Evolutionary conservation across 345 rosid genomes (phyloP).

Genomic region (Arabis hirsuta): DNA sequence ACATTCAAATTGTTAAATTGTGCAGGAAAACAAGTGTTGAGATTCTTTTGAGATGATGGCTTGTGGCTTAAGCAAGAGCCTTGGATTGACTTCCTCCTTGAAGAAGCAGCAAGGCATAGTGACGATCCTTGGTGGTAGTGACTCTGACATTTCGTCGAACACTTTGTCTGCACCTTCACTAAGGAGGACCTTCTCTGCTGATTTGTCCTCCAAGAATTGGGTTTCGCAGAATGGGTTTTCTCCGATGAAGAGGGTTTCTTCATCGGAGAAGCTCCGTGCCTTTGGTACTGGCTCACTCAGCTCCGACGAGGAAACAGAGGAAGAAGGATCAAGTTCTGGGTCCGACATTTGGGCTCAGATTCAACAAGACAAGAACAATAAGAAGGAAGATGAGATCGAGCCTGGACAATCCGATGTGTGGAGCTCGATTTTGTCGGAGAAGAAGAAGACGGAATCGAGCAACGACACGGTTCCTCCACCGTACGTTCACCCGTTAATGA

Average conservation of each 20-base stretch:
- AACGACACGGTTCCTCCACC: constrained; percentile 50
- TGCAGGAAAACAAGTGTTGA: constrained; percentile 41
- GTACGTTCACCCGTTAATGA: constrained; percentile 75
- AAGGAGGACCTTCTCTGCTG: constrained; percentile 79
- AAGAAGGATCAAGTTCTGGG: constrained; percentile 36
- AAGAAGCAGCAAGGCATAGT: constrained; percentile 74
- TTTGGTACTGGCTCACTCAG: constrained; percentile 45
- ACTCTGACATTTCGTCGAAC: constrained; percentile 36
- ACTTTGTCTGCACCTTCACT: constrained; percentile 57
- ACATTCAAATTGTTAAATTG: constrained; percentile 30
- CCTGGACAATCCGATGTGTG: constrained; percentile 56
- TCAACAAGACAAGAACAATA: constrained; percentile 47
- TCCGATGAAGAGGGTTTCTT: constrained; percentile 61
- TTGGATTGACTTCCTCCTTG: constrained; percentile 52
- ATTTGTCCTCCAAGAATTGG: constrained; percentile 87
- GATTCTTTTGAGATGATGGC: constrained; percentile 47
- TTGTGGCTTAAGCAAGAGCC: constrained; percentile 51
- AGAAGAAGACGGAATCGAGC: constrained; percentile 48
- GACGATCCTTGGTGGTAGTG: constrained; percentile 60
- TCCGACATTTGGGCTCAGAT: constrained; percentile 60
- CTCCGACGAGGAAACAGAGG: constrained; percentile 36
- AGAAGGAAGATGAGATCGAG: constrained; percentile 39
- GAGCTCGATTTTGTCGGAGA: constrained; percentile 63
- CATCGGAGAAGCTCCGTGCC: constrained; percentile 54
- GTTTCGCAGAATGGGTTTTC: constrained; percentile 52